These are phyloP conservation scores for Chrysopogon serrulatus DNA, from an alignment of 176 grass and related monocot species.

Conservation along the genomic window DNA sequence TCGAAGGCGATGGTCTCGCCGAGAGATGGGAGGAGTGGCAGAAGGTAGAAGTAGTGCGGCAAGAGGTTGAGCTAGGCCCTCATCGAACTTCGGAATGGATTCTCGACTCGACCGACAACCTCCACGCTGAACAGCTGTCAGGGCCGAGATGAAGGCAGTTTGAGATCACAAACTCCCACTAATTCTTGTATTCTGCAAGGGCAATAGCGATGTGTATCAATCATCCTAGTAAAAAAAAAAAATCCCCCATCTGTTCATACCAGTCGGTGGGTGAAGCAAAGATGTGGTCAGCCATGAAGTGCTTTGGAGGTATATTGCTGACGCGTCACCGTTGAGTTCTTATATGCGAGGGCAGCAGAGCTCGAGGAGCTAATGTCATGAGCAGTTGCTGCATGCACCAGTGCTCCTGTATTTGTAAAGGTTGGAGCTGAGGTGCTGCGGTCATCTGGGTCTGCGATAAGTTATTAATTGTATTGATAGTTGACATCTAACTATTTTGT, in stretches of 20 bases:
- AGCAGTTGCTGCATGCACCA: constrained; percentile 6
- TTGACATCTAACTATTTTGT: constrained; percentile 33
- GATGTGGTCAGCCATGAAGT: background rate
- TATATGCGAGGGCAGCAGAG: background rate
- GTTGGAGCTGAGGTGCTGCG: background rate
- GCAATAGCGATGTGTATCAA: constrained; percentile 32
- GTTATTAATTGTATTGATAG: constrained; percentile 27
- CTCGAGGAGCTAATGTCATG: background rate
- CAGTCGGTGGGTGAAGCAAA: constrained; percentile 26
- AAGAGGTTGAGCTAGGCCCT: constrained; percentile 56
- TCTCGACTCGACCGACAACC: constrained; percentile 68
- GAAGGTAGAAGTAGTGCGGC: constrained; percentile 68
- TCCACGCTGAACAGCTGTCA: constrained; percentile 70
- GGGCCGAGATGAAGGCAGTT: constrained; percentile 56
- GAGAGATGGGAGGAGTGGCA: constrained; percentile 98
- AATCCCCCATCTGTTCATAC: constrained; percentile 57
- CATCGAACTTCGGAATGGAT: constrained; percentile 69
- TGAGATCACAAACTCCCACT: background rate
- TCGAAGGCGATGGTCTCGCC: constrained; percentile 68
- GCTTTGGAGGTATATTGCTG: background rate
- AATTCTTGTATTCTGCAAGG: constrained; percentile 39
- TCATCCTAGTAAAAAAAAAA: constrained; percentile 4
- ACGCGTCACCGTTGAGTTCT: background rate
- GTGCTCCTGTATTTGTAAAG: background rate
- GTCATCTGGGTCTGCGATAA: background rate